These are phyloP conservation scores for Solanum gandarillasii DNA, from an alignment of 257 asterid genomes.

Conservation along the genomic window DNA sequence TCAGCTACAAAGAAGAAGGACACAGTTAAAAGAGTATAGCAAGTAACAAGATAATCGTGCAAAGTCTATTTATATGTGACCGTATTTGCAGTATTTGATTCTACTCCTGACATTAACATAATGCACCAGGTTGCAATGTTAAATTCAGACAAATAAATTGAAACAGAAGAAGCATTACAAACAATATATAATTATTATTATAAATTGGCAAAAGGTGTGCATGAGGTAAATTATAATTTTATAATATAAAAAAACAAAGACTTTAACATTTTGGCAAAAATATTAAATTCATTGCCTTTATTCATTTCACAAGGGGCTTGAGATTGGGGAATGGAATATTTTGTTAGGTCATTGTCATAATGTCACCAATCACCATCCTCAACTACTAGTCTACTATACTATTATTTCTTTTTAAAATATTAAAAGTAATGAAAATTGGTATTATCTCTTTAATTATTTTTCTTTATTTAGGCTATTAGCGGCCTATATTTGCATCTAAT, in stretches of 20 bases:
- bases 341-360: not conserved
- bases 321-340: not conserved
- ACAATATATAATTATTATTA: not conserved
- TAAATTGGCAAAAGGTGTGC: not conserved
- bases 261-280: not conserved
- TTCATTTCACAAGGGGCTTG: not conserved
- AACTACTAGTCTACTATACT: not conserved
- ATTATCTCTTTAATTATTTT: not conserved
- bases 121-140: accelerated
- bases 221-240: not conserved
- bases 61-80: no score
- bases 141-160: no score
- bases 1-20: not conserved
- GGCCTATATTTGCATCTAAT: not conserved
- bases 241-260: not conserved
- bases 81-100: accelerated
- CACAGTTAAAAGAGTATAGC: not conserved
- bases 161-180: accelerated
- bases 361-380: not conserved
- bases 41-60: accelerated
- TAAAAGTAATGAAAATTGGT: not conserved
- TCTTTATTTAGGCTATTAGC: not conserved
- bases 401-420: not conserved
- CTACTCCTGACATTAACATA: no score
- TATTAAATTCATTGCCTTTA: not conserved